phyloP scores from a whole-genome alignment of 371 early-diverging fungal species.

The Saksenaea oblongispora region DNA sequence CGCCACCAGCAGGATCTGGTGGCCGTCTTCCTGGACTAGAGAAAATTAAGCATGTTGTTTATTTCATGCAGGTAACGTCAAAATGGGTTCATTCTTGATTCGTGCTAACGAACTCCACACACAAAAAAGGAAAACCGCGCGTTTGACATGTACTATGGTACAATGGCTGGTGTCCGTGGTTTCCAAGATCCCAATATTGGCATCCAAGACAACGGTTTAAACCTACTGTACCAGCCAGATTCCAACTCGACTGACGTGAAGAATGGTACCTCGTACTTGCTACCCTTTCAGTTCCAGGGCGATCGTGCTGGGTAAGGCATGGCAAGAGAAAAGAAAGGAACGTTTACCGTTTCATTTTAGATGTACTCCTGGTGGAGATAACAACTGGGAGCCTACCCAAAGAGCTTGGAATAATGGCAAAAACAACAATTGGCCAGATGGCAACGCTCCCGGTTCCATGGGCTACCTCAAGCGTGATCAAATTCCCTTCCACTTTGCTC shows the following conservation, averaged over 20 bases:
- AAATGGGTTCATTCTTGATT: not conserved
- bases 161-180: constrained; percentile 17
- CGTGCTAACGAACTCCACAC: constrained; percentile 3
- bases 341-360: constrained; percentile 13
- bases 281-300: constrained; percentile 26
- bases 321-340: not conserved
- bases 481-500: constrained; percentile 25
- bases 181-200: constrained; percentile 27
- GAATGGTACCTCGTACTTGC: constrained; percentile 25
- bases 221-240: constrained; percentile 24
- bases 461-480: constrained; percentile 26
- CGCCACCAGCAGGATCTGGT: not conserved
- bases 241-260: constrained; percentile 18
- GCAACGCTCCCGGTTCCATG: constrained; percentile 27
- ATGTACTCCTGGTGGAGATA: constrained; percentile 3
- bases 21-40: constrained; percentile 15
- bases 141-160: constrained; percentile 16
- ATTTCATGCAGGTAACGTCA: constrained; percentile 26
- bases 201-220: constrained; percentile 28
- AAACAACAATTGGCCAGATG: constrained; percentile 32
- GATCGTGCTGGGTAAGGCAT: constrained; percentile 17
- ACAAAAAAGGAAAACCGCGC: constrained; percentile 10
- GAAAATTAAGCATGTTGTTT: constrained; percentile 28
- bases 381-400: constrained; percentile 19
- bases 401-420: constrained; percentile 22